phyloP scores from a whole-genome alignment of 2,329 filamentous ascomycete species.

The Diaporthe eres region DNA sequence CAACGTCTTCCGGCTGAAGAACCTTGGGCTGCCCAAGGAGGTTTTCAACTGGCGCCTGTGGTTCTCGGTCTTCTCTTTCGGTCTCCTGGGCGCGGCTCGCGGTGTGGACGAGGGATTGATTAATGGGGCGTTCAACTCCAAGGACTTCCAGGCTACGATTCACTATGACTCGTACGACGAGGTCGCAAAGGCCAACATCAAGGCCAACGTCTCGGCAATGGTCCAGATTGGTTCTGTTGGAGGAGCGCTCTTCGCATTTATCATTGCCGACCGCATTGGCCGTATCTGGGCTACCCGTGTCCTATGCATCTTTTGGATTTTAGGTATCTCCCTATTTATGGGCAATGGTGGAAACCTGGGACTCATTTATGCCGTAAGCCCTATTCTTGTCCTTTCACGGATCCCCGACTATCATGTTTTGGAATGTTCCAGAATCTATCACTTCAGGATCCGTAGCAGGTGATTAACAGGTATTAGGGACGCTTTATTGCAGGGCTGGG shows the following conservation, averaged over 20 bases:
- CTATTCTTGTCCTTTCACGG: conserved; percentile 65
- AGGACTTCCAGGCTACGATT: conserved; percentile 73
- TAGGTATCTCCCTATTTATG: conserved; percentile 73
- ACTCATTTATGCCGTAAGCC: conserved; percentile 71
- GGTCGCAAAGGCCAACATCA: conserved; percentile 74
- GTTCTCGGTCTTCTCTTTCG: conserved; percentile 82
- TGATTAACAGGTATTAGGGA: conserved; percentile 46
- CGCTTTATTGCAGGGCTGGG: conserved; percentile 77
- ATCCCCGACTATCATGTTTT: too few species aligned
- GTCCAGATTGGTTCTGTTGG: conserved; percentile 83
- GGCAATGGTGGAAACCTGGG: conserved; percentile 66
- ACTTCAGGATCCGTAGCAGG: too few species aligned
- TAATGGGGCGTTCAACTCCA: conserved; percentile 77
- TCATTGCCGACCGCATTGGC: conserved; percentile 73
- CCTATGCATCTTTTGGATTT: conserved; percentile 69
- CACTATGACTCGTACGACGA: conserved; percentile 66
- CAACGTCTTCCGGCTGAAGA: conserved; percentile 75
- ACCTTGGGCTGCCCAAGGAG: conserved; percentile 76
- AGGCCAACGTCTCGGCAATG: conserved; percentile 85
- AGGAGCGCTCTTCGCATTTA: conserved; percentile 75
- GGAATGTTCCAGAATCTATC: too few species aligned
- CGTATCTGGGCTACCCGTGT: conserved; percentile 73
- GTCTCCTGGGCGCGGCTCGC: conserved; percentile 75
- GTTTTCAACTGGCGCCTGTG: conserved; percentile 84
- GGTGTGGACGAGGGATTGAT: conserved; percentile 86